Base-by-base conservation (phyloP, 2,329 filamentous ascomycete genomes). In the Aspergillus pseudoviridinutans region DNA sequence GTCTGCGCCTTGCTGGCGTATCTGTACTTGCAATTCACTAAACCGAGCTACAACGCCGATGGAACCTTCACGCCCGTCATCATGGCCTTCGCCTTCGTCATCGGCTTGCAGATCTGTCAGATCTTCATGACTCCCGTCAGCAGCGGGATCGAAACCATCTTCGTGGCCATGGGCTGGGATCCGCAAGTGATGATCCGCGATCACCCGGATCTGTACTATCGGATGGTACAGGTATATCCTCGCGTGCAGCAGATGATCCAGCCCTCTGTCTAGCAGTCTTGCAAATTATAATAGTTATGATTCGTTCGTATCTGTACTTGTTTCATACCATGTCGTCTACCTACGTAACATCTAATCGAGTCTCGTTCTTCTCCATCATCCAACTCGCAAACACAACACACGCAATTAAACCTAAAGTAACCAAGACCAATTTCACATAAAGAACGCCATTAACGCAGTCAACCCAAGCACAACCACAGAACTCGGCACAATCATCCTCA, bases 131-230 rank as follows among this genome's bases (percentile, higher is more conserved):
- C 90, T 0, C 93, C 93, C 1, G 80, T 97, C 56, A 87, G 87
- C 61, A 92, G 88, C 66, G 93, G 93, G n/a, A 85, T 96, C 61
- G 90, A 96, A 64, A 95, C 92, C 0, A 90, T 96, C 60, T 97
- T 97, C 66, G 91, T 96, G 0, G 92, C 91, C 2, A 82, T 81
- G 73, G 84, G 82, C 1, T 87, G 84, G 83, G 83, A 85, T 70
- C 83, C 83, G 8, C 73, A 79, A 55, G 89, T 93, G 8, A 78
- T 96, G 78, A 88, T 91, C 71, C 80, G 84, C 46, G 87, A 94
- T 56, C 92, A 96, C 73, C 86, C 87, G 0, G 91, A 95, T 60
- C 76, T 97, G 50, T 97, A 93, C 73, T 78, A 86, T 17, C 82
- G 85, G 60, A 88, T 97, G 85, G 80, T 96, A 1, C 77, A 82